Conservation (phyloP, 208 protist genomes). For the Trypanosoma congolense region DNA sequence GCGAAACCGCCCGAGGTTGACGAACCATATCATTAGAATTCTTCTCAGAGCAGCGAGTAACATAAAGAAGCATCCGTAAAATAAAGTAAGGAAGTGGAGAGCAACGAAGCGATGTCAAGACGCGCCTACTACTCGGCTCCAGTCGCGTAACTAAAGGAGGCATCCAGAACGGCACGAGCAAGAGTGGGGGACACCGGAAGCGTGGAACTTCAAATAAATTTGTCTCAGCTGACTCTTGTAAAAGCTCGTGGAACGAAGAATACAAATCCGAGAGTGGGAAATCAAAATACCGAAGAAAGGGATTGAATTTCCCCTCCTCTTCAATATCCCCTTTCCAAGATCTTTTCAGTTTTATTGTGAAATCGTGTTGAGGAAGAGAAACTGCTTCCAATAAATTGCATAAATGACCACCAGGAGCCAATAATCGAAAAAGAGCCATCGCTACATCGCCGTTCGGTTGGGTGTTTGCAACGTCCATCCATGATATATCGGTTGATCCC, state of each 20-base stretch:
- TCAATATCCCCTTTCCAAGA: conserved; percentile 41
- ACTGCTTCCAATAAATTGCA: conserved; percentile 60
- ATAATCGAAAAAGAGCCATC: conserved; percentile 41
- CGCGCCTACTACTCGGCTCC: conserved; percentile 41
- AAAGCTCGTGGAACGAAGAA: conserved; percentile 45
- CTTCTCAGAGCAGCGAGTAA: conserved; percentile 23
- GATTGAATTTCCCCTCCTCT: conserved; percentile 15
- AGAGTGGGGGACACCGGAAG: conserved; percentile 37
- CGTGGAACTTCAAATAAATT: conserved; percentile 54
- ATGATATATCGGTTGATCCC: conserved; percentile 24
- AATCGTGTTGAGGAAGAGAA: conserved; percentile 47
- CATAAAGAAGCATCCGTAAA: conserved; percentile 57
- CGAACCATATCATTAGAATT: conserved; percentile 16
- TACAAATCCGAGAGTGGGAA: conserved; percentile 60
- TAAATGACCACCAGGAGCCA: conserved; percentile 60
- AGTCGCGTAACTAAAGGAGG: conserved; percentile 70
- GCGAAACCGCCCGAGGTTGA: conserved; percentile 11
- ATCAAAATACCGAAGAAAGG: conserved; percentile 29
- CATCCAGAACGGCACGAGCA: conserved; percentile 79
- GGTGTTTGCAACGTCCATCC: conserved; percentile 76
- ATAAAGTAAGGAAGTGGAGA: conserved; percentile 73
- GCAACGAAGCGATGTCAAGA: conserved; percentile 72
- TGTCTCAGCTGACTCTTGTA: conserved; percentile 40
- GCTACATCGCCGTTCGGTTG: conserved; percentile 55
- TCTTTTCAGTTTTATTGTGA: conserved; percentile 35